These are phyloP conservation scores for Goffeauzyma gilvescens DNA, from an alignment of 768 basidiomycete species.

Conservation along the genomic window DNA sequence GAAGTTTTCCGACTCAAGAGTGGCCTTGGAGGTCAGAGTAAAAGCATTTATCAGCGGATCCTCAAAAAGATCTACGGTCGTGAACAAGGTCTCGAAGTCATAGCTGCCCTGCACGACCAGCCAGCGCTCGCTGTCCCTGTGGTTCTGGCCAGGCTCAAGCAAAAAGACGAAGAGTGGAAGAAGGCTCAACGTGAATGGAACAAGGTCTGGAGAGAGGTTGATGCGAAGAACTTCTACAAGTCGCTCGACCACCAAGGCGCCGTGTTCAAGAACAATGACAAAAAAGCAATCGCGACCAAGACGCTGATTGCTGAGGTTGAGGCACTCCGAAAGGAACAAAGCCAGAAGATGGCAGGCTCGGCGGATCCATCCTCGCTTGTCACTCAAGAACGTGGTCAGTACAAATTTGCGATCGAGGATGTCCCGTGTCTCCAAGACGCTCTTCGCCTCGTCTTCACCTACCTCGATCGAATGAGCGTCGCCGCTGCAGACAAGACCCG, in stretches of 20 bases:
- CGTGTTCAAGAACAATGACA: conserved; percentile 86
- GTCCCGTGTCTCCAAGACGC: conserved; percentile 65
- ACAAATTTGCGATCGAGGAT: conserved; percentile 63
- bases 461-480: conserved; percentile 66
- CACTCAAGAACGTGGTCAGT: conserved; percentile 46
- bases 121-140: conserved; percentile 81
- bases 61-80: conserved; percentile 84
- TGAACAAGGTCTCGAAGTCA: conserved; percentile 31
- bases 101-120: conserved; percentile 62
- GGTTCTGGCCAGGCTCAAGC: conserved; percentile 67
- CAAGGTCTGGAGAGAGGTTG: conserved; percentile 83
- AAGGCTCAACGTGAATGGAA: conserved; percentile 86
- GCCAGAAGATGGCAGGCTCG: conserved; percentile 25
- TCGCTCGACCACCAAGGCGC: conserved; percentile 90
- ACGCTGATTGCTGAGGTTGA: conserved; percentile 30
- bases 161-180: conserved; percentile 95
- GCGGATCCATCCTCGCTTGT: conserved; percentile 27
- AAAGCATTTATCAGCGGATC: conserved; percentile 72
- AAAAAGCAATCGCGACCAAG: conserved; percentile 37
- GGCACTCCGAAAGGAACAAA: conserved; percentile 29
- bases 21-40: conserved; percentile 74
- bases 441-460: conserved; percentile 73
- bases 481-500: conserved; percentile 56
- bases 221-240: conserved; percentile 96
- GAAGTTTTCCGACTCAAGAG: conserved; percentile 59